phyloP scores from a whole-genome alignment of 192 early-diverging fungal genomes.

The Piromyces finnis region DNA sequence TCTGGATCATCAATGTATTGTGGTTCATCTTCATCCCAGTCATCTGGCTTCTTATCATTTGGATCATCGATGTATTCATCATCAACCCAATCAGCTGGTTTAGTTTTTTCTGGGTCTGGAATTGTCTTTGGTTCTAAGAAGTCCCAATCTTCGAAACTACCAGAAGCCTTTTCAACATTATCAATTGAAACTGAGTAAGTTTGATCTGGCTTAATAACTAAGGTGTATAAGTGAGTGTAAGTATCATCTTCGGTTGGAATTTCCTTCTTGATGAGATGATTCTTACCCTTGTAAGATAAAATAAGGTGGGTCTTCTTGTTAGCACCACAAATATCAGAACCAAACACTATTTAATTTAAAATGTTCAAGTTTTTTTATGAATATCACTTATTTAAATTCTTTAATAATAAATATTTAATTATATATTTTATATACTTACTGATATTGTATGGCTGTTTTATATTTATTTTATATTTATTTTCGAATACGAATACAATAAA shows the following conservation, averaged over 20 bases:
- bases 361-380: too few relatives aligned
- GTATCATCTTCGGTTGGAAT: slow-evolving; percentile 14
- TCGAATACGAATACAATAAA: too few relatives aligned
- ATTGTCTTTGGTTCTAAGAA: slow-evolving; percentile 22
- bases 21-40: slow-evolving; percentile 49
- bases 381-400: too few relatives aligned
- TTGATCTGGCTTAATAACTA: slow-evolving; percentile 21
- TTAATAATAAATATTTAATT: too few relatives aligned
- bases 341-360: slow-evolving; percentile 16
- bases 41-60: slow-evolving; percentile 49
- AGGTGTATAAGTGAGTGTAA: slow-evolving; percentile 25
- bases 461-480: too few relatives aligned
- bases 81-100: slow-evolving; percentile 24
- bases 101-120: slow-evolving; percentile 13
- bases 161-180: slow-evolving; percentile 11
- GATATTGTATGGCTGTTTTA: slow-evolving; percentile 10
- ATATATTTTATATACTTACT: too few relatives aligned
- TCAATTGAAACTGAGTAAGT: slow-evolving; percentile 23
- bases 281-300: slow-evolving; percentile 26
- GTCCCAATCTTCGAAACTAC: slow-evolving; percentile 19
- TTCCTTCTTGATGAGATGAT: slow-evolving; percentile 22
- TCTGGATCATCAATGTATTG: slow-evolving; percentile 66
- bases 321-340: slow-evolving; percentile 28
- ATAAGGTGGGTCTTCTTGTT: slow-evolving; percentile 19
- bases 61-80: slow-evolving; percentile 49